Percentiles rank a stretch among this genome's conserved stretches.
Evolutionary conservation across 768 basidiomycete species (phyloP).

Genomic region (Suillus subluteus): DNA sequence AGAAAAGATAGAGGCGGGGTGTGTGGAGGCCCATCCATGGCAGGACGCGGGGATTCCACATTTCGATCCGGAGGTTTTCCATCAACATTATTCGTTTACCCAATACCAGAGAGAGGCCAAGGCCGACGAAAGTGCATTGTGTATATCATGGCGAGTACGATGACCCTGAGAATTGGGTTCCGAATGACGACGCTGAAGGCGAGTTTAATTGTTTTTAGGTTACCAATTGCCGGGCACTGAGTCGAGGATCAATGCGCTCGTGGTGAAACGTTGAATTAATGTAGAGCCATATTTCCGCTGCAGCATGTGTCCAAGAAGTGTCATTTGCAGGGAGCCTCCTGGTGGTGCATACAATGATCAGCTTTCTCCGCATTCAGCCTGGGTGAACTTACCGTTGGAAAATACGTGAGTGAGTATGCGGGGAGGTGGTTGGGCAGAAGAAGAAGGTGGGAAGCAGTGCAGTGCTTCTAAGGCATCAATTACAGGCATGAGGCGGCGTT

Average conservation of each 20-base stretch:
- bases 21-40: constrained; percentile 36
- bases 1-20: constrained; percentile 41
- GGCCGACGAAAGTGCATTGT: constrained; percentile 17
- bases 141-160: constrained; percentile 21
- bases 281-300: constrained; percentile 21
- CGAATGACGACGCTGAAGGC: constrained; percentile 27
- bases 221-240: constrained; percentile 23
- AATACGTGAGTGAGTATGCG: constrained; percentile 33
- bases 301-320: constrained; percentile 22
- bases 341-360: constrained; percentile 1
- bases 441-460: constrained; percentile 21
- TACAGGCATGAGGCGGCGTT: constrained; percentile 24
- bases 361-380: background rate
- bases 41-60: constrained; percentile 29
- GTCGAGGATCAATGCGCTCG: constrained; percentile 26
- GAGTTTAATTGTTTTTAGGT: constrained; percentile 20
- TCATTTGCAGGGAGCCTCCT: constrained; percentile 30
- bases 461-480: constrained; percentile 27
- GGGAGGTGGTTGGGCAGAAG: constrained; percentile 12
- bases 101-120: constrained; percentile 18
- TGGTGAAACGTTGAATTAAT: constrained; percentile 8
- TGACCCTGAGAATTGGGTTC: constrained; percentile 23
- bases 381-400: constrained; percentile 30
- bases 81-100: constrained; percentile 19
- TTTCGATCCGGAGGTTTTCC: constrained; percentile 14